Evolutionary conservation across 148 eudicot genomes (phyloP).

Genomic region (Persicaria maculosa): DNA sequence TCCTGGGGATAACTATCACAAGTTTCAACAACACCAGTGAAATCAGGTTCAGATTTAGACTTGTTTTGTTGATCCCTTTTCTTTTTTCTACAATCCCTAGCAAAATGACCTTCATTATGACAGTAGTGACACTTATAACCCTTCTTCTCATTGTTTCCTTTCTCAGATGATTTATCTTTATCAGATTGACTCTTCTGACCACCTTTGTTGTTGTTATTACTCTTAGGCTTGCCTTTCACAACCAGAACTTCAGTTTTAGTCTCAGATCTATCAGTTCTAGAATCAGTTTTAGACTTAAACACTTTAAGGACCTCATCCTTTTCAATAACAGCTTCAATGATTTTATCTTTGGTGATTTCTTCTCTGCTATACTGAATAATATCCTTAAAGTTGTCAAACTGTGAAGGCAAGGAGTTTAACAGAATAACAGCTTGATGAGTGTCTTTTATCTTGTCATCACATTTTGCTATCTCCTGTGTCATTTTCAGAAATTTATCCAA

Average conservation of each 20-base stretch:
- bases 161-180: no score
- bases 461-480: not conserved
- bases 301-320: not conserved
- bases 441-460: not conserved
- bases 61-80: not conserved
- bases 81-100: not conserved
- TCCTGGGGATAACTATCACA: not conserved
- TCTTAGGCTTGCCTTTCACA: no score
- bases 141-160: no score
- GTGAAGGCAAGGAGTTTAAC: not conserved
- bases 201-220: no score
- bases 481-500: not conserved
- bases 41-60: not conserved
- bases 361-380: not conserved
- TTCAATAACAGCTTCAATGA: not conserved
- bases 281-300: not conserved
- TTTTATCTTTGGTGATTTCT: not conserved
- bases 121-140: not conserved
- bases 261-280: no score
- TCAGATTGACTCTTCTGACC: no score
- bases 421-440: not conserved
- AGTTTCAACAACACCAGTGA: not conserved
- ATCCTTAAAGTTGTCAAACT: not conserved
- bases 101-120: not conserved
- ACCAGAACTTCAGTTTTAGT: no score